Base-by-base conservation (phyloP, 805 yeast genomes). In the Zygosaccharomyces siamensis region DNA sequence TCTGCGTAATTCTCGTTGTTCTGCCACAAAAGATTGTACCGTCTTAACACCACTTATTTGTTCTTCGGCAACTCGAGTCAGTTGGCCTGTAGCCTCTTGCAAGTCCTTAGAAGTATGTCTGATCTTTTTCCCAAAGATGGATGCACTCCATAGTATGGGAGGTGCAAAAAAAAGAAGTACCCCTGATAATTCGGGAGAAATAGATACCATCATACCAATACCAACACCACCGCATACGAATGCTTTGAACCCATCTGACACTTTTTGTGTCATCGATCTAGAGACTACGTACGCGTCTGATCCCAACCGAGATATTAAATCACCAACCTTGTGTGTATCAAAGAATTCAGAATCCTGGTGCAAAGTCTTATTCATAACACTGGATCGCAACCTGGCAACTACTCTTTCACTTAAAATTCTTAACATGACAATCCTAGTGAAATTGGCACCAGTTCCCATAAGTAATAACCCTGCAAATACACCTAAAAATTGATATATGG, bases 261-360 rank as follows among this genome's bases (percentile, higher is more conserved):
- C 76, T 63, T 92, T 92, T 58, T 88, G 95, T 20, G 97, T 88
- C 53, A 93, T 78, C 0, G 97, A 83, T 55, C 89, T 79, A 7
- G 97, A 80, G 16, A 92, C 95, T 26, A 93, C 81, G 51, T 87
- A 89, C 1, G 97, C 86, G 66, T 93, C 99, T 37, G 87, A 84
- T 12, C 95, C 86, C 45, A 92, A 71, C 51, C 99, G 75, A 8
- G 97, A 89, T 38, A 92, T 89, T 61, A 92, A 74, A 63, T 92
- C 99, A 35, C 99, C 99, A 7, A 89, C 89, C 62, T 92, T 85
- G 53, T 95, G 89, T n/a, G 83, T 80, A 63, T 92, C 99, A 69
- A 89, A 90, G 63, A 93, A 92, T 62, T 86, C 90, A 14, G 96
- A 84, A 64, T 92, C 97, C 62, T 92, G 97, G 39, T 81, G 80